A percentile compares a stretch with the other conserved stretches of the same genome.
Evolutionary conservation across 169 alveolate species (phyloP).

Genomic region (Theileria annulata): DNA sequence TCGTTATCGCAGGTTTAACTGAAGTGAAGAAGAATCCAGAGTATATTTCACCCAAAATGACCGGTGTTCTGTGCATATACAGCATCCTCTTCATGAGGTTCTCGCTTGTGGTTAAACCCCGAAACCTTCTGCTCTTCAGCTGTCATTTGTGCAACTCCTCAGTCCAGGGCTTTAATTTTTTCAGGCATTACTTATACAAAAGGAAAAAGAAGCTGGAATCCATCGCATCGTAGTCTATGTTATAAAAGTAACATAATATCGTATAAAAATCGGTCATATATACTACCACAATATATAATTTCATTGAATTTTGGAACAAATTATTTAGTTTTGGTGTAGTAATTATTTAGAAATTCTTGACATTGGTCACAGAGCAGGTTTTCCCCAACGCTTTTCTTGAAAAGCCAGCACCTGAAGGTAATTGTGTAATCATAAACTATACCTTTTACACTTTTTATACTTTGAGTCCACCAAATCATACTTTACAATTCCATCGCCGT

Average conservation of each 20-base stretch:
- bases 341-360: background rate
- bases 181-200: slow-evolving; percentile 41
- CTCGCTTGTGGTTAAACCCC: slow-evolving; percentile 87
- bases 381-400: slow-evolving; percentile 33
- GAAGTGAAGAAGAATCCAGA: slow-evolving; percentile 85
- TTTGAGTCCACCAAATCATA: background rate
- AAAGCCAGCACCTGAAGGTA: slow-evolving; percentile 53
- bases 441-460: slow-evolving; percentile 47
- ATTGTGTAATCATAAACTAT: background rate
- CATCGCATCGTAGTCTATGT: background rate
- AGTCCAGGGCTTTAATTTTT: slow-evolving; percentile 76
- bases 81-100: slow-evolving; percentile 89
- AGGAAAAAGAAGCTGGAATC: background rate
- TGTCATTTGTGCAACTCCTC: slow-evolving; percentile 85
- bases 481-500: background rate
- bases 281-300: background rate
- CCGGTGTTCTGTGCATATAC: slow-evolving; percentile 85
- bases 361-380: slow-evolving; percentile 52
- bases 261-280: background rate
- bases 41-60: slow-evolving; percentile 85
- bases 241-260: background rate
- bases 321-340: background rate
- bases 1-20: slow-evolving; percentile 87
- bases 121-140: slow-evolving; percentile 82
- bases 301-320: background rate